phyloP scores from a whole-genome alignment of 1,284 basidiomycete species.

The Cutaneotrichosporon sp. region DNA sequence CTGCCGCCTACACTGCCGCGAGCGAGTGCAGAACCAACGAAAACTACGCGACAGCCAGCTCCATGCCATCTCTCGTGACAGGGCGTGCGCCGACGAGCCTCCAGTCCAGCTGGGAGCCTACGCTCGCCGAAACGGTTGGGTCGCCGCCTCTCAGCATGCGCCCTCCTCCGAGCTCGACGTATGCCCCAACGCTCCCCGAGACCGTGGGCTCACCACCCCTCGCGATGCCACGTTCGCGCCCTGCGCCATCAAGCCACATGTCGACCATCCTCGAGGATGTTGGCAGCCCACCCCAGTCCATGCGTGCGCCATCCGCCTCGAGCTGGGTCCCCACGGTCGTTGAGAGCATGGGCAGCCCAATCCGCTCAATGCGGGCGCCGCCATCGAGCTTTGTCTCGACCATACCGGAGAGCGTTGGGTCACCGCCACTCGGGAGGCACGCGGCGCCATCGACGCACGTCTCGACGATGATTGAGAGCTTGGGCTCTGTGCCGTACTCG shows the following conservation, averaged over 20 bases:
- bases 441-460: neutral
- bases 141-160: neutral
- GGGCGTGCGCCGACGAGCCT: neutral
- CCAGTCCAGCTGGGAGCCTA: neutral
- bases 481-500: neutral
- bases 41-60: slow-evolving; percentile 4
- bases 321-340: neutral
- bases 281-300: neutral
- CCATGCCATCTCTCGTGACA: slow-evolving; percentile 6
- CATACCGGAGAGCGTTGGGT: neutral
- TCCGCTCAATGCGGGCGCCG: neutral
- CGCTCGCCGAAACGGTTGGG: neutral
- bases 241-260: neutral
- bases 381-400: neutral
- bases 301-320: neutral
- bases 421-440: neutral
- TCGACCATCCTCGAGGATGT: slow-evolving; percentile 2
- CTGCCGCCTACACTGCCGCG: slow-evolving; percentile 22
- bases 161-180: neutral
- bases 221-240: neutral
- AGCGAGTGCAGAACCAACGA: neutral
- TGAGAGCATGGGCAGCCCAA: slow-evolving; percentile 1
- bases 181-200: slow-evolving; percentile 1
- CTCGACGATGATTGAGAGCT: neutral
- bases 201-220: neutral